Evolutionary conservation across 73 alveolate genomes (phyloP).

Genomic region (Uronychia setigera): DNA sequence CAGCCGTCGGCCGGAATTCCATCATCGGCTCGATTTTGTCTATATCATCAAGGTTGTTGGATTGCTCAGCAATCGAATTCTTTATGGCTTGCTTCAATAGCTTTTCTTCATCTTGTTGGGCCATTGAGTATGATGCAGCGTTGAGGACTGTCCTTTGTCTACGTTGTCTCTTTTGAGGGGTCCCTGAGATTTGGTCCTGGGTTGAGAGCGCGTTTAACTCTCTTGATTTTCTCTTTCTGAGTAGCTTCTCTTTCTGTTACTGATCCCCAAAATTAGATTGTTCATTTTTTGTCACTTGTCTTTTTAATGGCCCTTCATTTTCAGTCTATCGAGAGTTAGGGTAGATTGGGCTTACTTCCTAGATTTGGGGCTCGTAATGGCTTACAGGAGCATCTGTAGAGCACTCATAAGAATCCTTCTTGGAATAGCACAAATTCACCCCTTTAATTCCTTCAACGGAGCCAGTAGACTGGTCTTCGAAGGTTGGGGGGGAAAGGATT

Average conservation of each 20-base stretch:
- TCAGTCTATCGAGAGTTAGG: neutral
- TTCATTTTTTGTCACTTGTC: too few relatives aligned
- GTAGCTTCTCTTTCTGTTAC: neutral
- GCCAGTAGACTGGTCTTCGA: neutral
- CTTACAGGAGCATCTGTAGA: neutral
- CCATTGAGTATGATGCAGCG: neutral
- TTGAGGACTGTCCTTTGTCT: neutral
- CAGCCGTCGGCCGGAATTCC: conserved; percentile 20
- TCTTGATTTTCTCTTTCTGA: neutral
- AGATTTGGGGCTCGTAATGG: neutral
- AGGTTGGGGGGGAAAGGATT: neutral
- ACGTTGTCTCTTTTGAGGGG: neutral
- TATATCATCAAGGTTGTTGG: neutral
- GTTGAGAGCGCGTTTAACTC: neutral
- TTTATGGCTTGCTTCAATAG: neutral
- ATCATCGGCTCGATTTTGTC: conserved; percentile 15
- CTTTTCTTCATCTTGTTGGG: neutral
- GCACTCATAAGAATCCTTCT: neutral
- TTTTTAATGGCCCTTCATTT: neutral
- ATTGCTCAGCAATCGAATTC: neutral
- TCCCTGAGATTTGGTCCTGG: neutral
- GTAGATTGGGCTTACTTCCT: neutral
- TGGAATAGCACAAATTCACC: neutral
- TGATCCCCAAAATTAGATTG: neutral
- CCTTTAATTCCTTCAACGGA: neutral